Conservation (phyloP, 1,139 yeast genomes). For the Candida buenavistaensis region DNA sequence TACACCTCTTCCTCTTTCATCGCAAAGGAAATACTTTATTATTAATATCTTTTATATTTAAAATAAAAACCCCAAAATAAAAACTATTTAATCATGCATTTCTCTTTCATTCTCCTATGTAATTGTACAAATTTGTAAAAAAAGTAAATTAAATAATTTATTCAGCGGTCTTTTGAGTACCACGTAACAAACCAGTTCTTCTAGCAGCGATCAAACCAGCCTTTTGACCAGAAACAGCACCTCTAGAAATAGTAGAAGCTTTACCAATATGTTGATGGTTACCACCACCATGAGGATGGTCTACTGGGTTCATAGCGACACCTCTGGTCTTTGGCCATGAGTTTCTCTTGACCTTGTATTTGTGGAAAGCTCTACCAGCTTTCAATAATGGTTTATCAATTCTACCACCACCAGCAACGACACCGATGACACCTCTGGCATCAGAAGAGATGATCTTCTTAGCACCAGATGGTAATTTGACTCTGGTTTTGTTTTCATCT, state of each 20-base stretch:
- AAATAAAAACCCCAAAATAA: conserved; percentile 11
- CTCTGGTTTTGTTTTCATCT: conserved; percentile 98
- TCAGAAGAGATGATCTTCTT: conserved; percentile 93
- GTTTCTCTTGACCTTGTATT: conserved; percentile 98
- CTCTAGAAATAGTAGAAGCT: conserved; percentile 99
- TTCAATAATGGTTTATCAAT: conserved; percentile 98
- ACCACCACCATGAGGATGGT: conserved; percentile 99
- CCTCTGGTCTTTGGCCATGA: conserved; percentile 99
- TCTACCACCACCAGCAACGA: conserved; percentile 99
- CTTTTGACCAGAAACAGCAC: conserved; percentile 99
- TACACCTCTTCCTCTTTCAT: background rate
- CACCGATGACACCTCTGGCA: conserved; percentile 99
- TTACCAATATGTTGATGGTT: conserved; percentile 99
- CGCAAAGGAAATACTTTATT: conserved; percentile 1
- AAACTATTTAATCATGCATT: conserved; percentile 11
- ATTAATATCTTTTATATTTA: conserved; percentile 8
- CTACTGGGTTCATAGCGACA: conserved; percentile 99
- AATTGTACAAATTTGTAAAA: conserved; percentile 9
- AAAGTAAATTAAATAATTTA: conserved; percentile 30
- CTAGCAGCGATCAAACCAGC: conserved; percentile 99
- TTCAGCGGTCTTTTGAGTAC: conserved; percentile 97
- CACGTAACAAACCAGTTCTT: conserved; percentile 99
- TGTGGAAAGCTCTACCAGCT: conserved; percentile 99
- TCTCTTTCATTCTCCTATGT: conserved; percentile 4
- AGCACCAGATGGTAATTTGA: conserved; percentile 98